Conservation (phyloP, 257 asterid species). For the Gynochthodes officinalis region DNA sequence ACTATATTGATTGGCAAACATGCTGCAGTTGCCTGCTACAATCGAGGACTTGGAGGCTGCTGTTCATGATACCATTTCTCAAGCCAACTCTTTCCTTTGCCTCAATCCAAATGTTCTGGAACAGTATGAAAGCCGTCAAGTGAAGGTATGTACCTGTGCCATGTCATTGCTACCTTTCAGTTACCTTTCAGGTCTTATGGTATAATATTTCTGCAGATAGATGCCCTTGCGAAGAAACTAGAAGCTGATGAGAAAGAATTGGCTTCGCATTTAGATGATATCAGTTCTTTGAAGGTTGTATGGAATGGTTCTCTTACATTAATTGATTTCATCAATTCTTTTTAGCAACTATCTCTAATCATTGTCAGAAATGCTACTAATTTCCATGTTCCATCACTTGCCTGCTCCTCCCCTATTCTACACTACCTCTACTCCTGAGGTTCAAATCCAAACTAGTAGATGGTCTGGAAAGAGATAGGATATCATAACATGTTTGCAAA, state of each 20-base stretch:
- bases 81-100: conserved; percentile 82
- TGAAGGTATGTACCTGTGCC: conserved; percentile 42
- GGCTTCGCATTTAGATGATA: conserved; percentile 41
- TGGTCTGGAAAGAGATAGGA: neutral
- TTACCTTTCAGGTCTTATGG: conserved; percentile 6
- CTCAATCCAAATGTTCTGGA: conserved; percentile 80
- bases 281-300: conserved; percentile 66
- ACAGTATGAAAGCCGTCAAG: conserved; percentile 84
- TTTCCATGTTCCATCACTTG: conserved; percentile 2
- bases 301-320: neutral
- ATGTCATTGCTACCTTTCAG: conserved; percentile 13
- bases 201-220: conserved; percentile 57
- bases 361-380: neutral
- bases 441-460: neutral
- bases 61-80: conserved; percentile 64
- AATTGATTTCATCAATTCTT: neutral
- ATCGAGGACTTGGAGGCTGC: conserved; percentile 85
- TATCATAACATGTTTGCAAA: neutral
- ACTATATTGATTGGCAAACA: neutral
- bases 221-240: conserved; percentile 52
- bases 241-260: conserved; percentile 61
- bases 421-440: neutral
- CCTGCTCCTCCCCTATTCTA: neutral
- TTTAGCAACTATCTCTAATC: neutral
- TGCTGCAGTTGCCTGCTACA: conserved; percentile 86